Evolutionary conservation across 1,284 basidiomycete genomes (phyloP).

Genomic region (Lentinula novae-zelandiae): DNA sequence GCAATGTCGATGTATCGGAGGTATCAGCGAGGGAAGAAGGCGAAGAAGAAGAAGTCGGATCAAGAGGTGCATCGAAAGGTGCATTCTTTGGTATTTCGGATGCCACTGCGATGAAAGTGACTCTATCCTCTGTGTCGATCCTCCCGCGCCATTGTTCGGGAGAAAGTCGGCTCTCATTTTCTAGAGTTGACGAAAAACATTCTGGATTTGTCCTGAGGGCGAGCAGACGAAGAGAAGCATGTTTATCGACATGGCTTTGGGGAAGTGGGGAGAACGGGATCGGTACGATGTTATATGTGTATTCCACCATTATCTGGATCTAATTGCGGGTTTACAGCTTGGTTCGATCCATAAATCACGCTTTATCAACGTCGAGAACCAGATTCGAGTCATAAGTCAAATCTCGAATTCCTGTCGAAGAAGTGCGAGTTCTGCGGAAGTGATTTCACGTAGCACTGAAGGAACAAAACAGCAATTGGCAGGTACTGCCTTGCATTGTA

Average conservation of each 20-base stretch:
- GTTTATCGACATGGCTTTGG: conserved; percentile 22
- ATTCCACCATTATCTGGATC: neutral
- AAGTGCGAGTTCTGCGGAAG: no score
- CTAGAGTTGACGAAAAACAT: conserved; percentile 31
- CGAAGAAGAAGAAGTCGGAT: neutral
- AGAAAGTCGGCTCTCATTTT: conserved; percentile 26
- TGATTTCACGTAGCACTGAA: no score
- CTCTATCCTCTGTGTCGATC: conserved; percentile 23
- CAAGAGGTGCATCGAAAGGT: neutral
- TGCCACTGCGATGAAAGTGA: conserved; percentile 24
- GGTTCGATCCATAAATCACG: no score
- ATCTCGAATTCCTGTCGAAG: no score
- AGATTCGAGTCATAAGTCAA: no score
- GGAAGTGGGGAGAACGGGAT: conserved; percentile 19
- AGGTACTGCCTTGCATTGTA: no score
- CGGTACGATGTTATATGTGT: conserved; percentile 9
- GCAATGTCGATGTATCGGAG: neutral
- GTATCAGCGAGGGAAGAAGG: neutral
- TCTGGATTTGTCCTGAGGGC: conserved; percentile 31
- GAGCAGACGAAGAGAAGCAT: conserved; percentile 28
- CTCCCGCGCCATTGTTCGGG: conserved; percentile 29
- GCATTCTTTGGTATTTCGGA: neutral
- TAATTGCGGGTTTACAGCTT: no score
- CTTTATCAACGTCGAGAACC: no score
- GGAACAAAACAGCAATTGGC: no score